Evolutionary conservation across 345 rosid species (phyloP), one percentile per base, ranked within the genome.

Genomic region (Camelina neglecta): DNA sequence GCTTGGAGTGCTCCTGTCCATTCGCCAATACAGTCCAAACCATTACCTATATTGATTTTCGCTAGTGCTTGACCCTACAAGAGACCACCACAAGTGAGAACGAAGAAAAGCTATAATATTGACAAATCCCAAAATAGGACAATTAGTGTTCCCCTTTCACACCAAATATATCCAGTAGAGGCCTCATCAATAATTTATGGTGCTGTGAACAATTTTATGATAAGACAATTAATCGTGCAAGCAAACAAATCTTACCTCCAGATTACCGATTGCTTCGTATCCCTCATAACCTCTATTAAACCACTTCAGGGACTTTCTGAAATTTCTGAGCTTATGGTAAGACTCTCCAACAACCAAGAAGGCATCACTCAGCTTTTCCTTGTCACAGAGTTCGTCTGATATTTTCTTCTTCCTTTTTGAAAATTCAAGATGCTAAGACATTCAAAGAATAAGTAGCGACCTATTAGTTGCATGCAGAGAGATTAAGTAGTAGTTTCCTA

Each of bases 1-100:
- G 97, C 87, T 45, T 79, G 72, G 68, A 92, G 85, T 68, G 98
- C 98, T 61, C 86, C 86, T 38, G 47, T 73, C 93, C 93, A 92
- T 69, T 90, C 86, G 53, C 94, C 98, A 36, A 75, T 75, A 70
- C 79, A 80, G 85, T 95, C 98, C 86, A 89, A 75, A 62, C 81
- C 83, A 75, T 82, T 80, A 67, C 99, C 99, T 15, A 92, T 88
- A 71, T 84, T 88, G 59, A 89, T 88, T 84, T 89, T 95, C 67
- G 92, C 89, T 38, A 89, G 64, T 57, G 94, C 97, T 83, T 89
- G 97, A 75, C 99, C 99, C 98, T 95, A 84, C 80, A 83, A 70
- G 51, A 29, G 59, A 75, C 54, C 82, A 64, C 21, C 70, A 57
- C 49, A 21, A 60, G 75, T 80, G 72, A 81, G 38, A 53, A 71